Percentiles rank a stretch among this genome's conserved stretches.
These are phyloP conservation scores for Fusarium miscanthi DNA, from an alignment of 2,329 filamentous ascomycete genomes.

Conservation along the genomic window DNA sequence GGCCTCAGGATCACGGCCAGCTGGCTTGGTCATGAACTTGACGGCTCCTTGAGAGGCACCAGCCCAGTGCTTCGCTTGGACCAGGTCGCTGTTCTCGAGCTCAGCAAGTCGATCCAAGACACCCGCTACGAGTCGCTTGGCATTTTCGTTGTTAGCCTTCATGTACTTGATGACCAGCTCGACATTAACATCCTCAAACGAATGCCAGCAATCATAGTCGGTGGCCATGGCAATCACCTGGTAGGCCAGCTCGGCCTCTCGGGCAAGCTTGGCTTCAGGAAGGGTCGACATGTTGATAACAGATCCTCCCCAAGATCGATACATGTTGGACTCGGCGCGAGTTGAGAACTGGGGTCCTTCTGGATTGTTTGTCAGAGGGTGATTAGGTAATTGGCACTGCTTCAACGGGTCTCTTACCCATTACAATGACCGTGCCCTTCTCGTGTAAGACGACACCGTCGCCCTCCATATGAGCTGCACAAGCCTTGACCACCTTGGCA, in stretches of 20 bases:
- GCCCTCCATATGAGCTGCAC: slow-evolving; percentile 79
- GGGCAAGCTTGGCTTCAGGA: slow-evolving; percentile 94
- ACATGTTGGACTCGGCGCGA: slow-evolving; percentile 93
- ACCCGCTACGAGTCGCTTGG: slow-evolving; percentile 83
- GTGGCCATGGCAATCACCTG: slow-evolving; percentile 99
- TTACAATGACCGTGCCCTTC: slow-evolving; percentile 87
- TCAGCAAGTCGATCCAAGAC: slow-evolving; percentile 88
- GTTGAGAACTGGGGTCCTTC: slow-evolving; percentile 99
- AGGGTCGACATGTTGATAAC: slow-evolving; percentile 99
- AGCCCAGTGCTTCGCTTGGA: slow-evolving; percentile 83
- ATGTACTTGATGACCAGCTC: slow-evolving; percentile 98
- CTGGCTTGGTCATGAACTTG: slow-evolving; percentile 82
- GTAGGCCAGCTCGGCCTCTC: slow-evolving; percentile 95
- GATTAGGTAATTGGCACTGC: background rate
- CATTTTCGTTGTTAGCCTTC: slow-evolving; percentile 91
- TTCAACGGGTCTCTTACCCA: slow-evolving; percentile 66
- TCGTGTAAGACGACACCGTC: slow-evolving; percentile 88
- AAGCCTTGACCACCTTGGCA: slow-evolving; percentile 79
- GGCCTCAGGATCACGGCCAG: slow-evolving; percentile 78
- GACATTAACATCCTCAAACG: slow-evolving; percentile 85
- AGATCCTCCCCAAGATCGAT: slow-evolving; percentile 90
- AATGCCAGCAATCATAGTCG: slow-evolving; percentile 99
- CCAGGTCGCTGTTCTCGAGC: slow-evolving; percentile 78
- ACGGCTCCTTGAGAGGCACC: slow-evolving; percentile 82
- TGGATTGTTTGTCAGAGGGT: slow-evolving; percentile 50